Evolutionary conservation across 495 filamentous ascomycete genomes (phyloP).

Genomic region (Evansstolkia leycettana): DNA sequence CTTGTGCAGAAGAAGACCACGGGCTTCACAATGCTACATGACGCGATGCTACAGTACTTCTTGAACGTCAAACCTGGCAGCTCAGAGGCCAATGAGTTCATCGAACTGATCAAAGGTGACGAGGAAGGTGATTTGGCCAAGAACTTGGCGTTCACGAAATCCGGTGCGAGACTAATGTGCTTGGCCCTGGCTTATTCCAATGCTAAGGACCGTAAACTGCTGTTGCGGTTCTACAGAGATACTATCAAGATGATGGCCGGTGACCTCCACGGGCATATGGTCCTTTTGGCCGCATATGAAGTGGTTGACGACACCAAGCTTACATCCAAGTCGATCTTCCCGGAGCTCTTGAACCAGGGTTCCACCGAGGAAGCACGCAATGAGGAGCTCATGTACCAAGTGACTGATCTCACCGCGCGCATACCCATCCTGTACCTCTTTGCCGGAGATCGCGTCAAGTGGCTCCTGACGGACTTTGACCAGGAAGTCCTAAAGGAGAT

Average conservation of each 20-base stretch:
- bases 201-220: slow-evolving; percentile 86
- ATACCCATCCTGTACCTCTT: slow-evolving; percentile 77
- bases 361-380: slow-evolving; percentile 39
- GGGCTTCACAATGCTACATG: slow-evolving; percentile 91
- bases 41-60: slow-evolving; percentile 96
- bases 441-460: slow-evolving; percentile 54
- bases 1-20: slow-evolving; percentile 92
- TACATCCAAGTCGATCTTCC: slow-evolving; percentile 70
- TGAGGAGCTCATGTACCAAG: slow-evolving; percentile 49
- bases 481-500: slow-evolving; percentile 58
- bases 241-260: slow-evolving; percentile 68
- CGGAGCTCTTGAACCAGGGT: slow-evolving; percentile 65
- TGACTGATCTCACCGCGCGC: slow-evolving; percentile 59
- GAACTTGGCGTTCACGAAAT: slow-evolving; percentile 90
- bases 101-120: slow-evolving; percentile 83
- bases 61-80: slow-evolving; percentile 62
- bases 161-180: slow-evolving; percentile 71
- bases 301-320: slow-evolving; percentile 88
- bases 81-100: slow-evolving; percentile 71
- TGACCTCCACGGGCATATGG: slow-evolving; percentile 65
- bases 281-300: slow-evolving; percentile 76
- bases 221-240: slow-evolving; percentile 78
- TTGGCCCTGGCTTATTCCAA: slow-evolving; percentile 67
- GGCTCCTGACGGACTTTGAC: slow-evolving; percentile 52
- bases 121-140: slow-evolving; percentile 79